Evolutionary conservation across 2,329 filamentous ascomycete species (phyloP), one percentile per base, ranked within the genome.

Genomic region (Trichoderma sp.): DNA sequence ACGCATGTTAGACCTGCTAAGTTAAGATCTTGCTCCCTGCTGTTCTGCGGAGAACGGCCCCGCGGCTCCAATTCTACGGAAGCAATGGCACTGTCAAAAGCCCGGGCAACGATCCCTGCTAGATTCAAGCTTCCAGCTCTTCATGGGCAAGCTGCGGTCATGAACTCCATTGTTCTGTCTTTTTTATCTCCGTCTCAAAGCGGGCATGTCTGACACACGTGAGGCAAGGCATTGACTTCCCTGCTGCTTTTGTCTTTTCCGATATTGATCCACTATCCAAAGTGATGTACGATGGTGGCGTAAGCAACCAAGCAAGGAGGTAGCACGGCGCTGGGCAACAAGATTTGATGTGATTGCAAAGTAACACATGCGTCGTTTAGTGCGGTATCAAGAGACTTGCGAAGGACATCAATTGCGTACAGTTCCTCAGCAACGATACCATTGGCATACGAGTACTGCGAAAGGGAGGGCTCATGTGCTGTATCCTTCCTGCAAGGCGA

Each of bases 401-500:
- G 14, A 3, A 63, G 18, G 58, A 30, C 30, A 43, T 70, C 28
- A 32, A 30, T 18, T 28, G 14, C 28, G 3, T 36, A 8, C 26
- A 21, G 6, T 56, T 12, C 6, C 7, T 14, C 56, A 11, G 15
- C 56, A 32, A 6, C 56, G n/a, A 58, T 21, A 5, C 28, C n/a
- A 9, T n/a, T 43, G 39, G 15, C 39, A 43, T n/a, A 60, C 9
- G 28, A 3, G 32, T 15, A 24, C 5, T n/a, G 28, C 12, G n/a
- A 47, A 21, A 47, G 51, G 56, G 65, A 58, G 24, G 24, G 9
- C 18, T 28, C 28, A 57, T 15, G 28, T 24, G 43, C 8, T 21
- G 7, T 32, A 18, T 60, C 70, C 62, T 36, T 53, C 28, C 70
- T 71, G 62, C 70, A 71, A 67, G 70, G 70, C 53, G 36, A 56